Evolutionary conservation across 2,329 filamentous ascomycete species (phyloP).

Genomic region (Blastomyces silverae): DNA sequence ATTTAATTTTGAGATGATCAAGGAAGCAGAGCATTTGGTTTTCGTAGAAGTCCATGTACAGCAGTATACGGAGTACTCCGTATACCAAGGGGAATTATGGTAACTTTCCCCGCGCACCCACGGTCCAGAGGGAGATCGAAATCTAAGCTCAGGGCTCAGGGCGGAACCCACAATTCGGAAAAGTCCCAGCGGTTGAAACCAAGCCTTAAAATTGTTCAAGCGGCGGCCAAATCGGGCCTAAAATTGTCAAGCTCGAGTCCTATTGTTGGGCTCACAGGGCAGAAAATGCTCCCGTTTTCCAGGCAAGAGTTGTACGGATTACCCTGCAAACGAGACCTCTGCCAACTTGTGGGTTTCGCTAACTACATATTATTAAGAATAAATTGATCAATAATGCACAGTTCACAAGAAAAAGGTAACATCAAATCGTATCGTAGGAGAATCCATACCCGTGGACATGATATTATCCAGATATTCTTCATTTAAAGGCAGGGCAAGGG

Average conservation of each 20-base stretch:
- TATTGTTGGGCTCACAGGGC: constrained; percentile 1
- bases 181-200: neutral
- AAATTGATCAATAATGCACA: neutral
- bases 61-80: too few species aligned
- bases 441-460: neutral
- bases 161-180: neutral
- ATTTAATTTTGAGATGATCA: neutral
- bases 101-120: neutral
- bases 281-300: neutral
- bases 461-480: neutral
- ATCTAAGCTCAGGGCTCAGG: neutral
- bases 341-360: neutral
- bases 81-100: neutral
- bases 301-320: neutral
- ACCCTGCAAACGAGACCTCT: neutral
- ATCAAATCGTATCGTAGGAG: neutral
- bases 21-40: neutral
- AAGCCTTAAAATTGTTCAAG: neutral
- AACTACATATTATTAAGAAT: neutral
- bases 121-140: neutral
- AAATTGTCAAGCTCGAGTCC: neutral
- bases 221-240: neutral
- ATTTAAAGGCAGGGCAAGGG: neutral
- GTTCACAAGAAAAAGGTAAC: neutral
- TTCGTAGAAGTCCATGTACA: too few species aligned